Base-by-base conservation (phyloP, 1,284 basidiomycete species). In the Austropuccinia psidii region DNA sequence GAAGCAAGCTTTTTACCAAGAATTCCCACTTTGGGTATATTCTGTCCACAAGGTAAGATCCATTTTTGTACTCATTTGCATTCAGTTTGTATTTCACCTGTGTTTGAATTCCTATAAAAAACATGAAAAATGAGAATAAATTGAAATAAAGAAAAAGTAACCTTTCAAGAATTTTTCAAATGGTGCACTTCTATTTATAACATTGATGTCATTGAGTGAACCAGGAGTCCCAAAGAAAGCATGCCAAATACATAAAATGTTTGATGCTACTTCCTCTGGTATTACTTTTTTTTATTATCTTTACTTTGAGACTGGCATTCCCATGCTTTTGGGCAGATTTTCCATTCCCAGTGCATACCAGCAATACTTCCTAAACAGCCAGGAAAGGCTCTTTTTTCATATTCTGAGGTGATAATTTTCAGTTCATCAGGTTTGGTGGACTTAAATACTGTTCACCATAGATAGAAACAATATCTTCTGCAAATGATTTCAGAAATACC, bases 171-270 rank as follows among this genome's bases (percentile, higher is more conserved):
- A 39, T 21, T 58, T 58, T 21, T 58, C 41, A 39, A 58, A 58
- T 2, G 41, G 55, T 7, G 55, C 35, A 21, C 31, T 41, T 39
- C 52, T 8, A 31, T 55, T 33, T 2, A 54, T 17, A 9, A 39
- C 45, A n/a, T 39, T 68, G 50, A 55, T 55, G 37, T 68, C n/a
- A 50, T 55, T 54, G 5, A 55, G 52, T 1, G 35, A 27, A 2
- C 50, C 65, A 27, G 65, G 50, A 24, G 43, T 35, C 7, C 60
- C 60, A 62, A 62, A 62, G 29, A 50, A 37, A 31, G 64, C 19
- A 52, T 66, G 64, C 47, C 64, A 66, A 13, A 66, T 66, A 15
- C 33, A 19, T 17, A 66, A 39, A 35, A n/a, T 52, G 7, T 52
- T 2, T 17, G 27, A 35, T 50, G 64, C 64, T 2, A 66, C 41